phyloP scores from a whole-genome alignment of 2,329 filamentous ascomycete species.

The Botrytis pseudocinerea region DNA sequence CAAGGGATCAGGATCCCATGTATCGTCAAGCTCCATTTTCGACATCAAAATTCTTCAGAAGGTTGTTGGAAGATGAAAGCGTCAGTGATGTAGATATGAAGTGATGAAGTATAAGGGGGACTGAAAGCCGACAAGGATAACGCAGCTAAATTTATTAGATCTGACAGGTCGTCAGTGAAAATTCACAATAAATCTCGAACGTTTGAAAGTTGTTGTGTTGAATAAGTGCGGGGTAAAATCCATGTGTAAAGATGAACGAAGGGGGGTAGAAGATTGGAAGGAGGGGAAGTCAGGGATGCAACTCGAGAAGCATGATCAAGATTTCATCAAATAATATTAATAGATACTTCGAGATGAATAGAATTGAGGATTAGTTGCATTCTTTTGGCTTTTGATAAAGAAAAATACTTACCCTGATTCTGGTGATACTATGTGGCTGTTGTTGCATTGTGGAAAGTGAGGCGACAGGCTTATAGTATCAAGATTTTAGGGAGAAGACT shows the following conservation, averaged over 20 bases:
- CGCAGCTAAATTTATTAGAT: not conserved
- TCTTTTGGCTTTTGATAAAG: not conserved
- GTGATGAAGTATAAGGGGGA: not conserved
- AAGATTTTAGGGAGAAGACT: not conserved
- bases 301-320: not conserved
- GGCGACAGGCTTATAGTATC: not conserved
- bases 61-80: not conserved
- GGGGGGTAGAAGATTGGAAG: not conserved
- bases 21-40: slow-evolving; percentile 3
- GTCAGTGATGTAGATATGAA: not conserved
- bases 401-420: not conserved
- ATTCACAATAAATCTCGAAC: not conserved
- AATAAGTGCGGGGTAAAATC: not conserved
- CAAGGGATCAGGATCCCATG: slow-evolving; percentile 14
- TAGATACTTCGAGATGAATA: not conserved
- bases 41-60: not conserved
- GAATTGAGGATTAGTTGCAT: not conserved
- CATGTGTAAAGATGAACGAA: not conserved
- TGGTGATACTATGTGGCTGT: too few relatives aligned
- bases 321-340: not conserved
- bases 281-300: not conserved
- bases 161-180: too few relatives aligned
- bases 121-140: not conserved
- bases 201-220: not conserved
- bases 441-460: not conserved